Evolutionary conservation across 495 filamentous ascomycete genomes (phyloP), one percentile per base, ranked within the genome.

Genomic region (Daldinia vernicosa): DNA sequence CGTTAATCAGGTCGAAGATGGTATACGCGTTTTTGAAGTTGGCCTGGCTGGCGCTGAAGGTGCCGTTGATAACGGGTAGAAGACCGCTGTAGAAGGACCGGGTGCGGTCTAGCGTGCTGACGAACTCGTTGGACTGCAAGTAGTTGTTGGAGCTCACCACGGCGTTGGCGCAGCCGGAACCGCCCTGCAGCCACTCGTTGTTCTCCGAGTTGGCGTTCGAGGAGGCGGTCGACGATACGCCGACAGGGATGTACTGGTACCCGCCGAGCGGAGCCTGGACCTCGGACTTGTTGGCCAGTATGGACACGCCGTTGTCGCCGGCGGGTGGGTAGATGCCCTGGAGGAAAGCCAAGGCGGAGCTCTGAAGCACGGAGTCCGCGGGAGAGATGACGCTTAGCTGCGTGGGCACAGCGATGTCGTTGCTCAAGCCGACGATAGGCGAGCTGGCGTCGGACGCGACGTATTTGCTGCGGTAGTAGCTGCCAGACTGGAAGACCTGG

Each of bases 311-410:
- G 52, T 76, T 78, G 12, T 76, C 24, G 28, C 87, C 88, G 22
- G 87, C 82, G 3, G 93, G 91, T 15, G 93, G 92, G 74, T 96
- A 97, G 8, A 96, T 81, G 8, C 90, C 92, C 80, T 94, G 91
- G 74, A 95, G 83, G 74, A 95, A 96, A 6, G 88, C 91, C 70
- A 89, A 84, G 1, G 90, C 91, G 4, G 91, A 91, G 19, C 84
- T 89, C 76, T 89, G 86, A 47, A 93, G 81, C 17, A 92, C 89
- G 9, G 79, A 81, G 71, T 92, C 89, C 6, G 81, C 70, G 1
- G 90, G 89, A 17, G 86, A 80, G 17, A 89, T 89, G 9, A 87
- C 79, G 52, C 81, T 79, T 70, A 92, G 80, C 77, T 94, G 84
- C 3, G 89, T 86, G 37, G 90, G 80, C 27, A 92, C 80, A 7